Conservation (phyloP, 257 asterid species). For the Marsdenia floribunda region DNA sequence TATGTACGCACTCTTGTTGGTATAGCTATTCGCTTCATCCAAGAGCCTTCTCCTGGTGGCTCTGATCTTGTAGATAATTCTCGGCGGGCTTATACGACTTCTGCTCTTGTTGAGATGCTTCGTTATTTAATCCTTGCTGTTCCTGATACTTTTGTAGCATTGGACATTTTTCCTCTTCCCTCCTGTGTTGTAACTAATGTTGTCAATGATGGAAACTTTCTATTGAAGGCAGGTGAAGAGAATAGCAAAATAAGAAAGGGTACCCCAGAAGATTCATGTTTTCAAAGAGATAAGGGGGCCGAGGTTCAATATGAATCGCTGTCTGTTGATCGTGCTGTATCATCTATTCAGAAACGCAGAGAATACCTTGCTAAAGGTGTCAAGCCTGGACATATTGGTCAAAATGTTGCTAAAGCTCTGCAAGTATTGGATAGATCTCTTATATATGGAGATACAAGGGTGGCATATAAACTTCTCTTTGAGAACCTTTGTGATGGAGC, state of each 20-base stretch:
- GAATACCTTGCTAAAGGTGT: conserved; percentile 76
- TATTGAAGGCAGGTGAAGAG: conserved; percentile 64
- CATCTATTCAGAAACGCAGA: conserved; percentile 74
- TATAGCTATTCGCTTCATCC: conserved; percentile 68
- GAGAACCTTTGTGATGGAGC: conserved; percentile 70
- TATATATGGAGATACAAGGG: conserved; percentile 66
- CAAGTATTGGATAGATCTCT: conserved; percentile 78
- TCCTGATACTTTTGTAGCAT: conserved; percentile 94
- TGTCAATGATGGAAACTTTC: conserved; percentile 70
- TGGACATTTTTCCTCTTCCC: conserved; percentile 92
- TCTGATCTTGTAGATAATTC: conserved; percentile 96
- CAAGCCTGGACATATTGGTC: conserved; percentile 61
- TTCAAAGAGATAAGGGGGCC: conserved; percentile 44
- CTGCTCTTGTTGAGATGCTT: conserved; percentile 98
- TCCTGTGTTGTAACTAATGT: conserved; percentile 46
- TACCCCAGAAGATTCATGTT: conserved; percentile 44
- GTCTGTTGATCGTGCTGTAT: conserved; percentile 57
- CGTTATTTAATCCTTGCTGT: conserved; percentile 85
- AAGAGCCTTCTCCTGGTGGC: conserved; percentile 97
- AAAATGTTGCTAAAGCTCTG: conserved; percentile 67
- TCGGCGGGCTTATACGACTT: conserved; percentile 78
- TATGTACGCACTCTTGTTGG: conserved; percentile 78
- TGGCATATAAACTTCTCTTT: conserved; percentile 56
- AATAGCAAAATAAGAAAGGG: conserved; percentile 54
- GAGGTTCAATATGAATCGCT: conserved; percentile 57